Conservation (phyloP, 1,284 basidiomycete species). For the Meripilus lineatus region DNA sequence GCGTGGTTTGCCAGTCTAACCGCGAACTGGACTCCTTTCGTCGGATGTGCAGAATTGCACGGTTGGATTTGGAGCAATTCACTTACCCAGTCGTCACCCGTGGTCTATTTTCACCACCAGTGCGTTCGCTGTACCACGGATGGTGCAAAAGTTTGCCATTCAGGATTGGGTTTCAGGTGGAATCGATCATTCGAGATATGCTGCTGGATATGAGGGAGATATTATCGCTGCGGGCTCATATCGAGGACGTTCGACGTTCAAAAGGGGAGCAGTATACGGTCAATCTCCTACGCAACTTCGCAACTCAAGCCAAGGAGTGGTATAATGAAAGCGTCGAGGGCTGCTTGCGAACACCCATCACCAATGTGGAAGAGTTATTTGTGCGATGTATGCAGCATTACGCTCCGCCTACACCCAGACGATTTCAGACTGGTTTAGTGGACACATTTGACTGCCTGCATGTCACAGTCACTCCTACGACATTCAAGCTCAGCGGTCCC, state of each 20-base stretch:
- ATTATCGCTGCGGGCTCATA: constrained; percentile 33
- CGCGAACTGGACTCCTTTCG: constrained; percentile 35
- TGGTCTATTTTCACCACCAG: constrained; percentile 36
- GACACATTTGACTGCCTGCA: constrained; percentile 51
- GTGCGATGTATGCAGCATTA: constrained; percentile 9
- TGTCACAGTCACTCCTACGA: constrained; percentile 56
- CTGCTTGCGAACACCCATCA: background rate
- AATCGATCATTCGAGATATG: constrained; percentile 38
- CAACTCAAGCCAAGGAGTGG: constrained; percentile 25
- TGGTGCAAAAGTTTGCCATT: constrained; percentile 40
- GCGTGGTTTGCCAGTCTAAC: constrained; percentile 37
- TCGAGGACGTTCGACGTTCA: constrained; percentile 25
- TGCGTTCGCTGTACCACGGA: constrained; percentile 28
- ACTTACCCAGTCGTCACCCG: constrained; percentile 36
- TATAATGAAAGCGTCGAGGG: constrained; percentile 20
- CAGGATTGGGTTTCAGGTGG: constrained; percentile 52
- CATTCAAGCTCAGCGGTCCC: constrained; percentile 54
- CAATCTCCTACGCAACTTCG: constrained; percentile 41
- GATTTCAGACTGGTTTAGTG: background rate
- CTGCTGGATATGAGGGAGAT: constrained; percentile 44
- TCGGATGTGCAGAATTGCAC: constrained; percentile 31
- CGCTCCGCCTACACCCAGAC: constrained; percentile 6
- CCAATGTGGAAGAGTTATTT: constrained; percentile 12
- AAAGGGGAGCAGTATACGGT: constrained; percentile 34
- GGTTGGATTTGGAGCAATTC: constrained; percentile 29